Evolutionary conservation across 2,329 filamentous ascomycete species (phyloP), one percentile per base, ranked within the genome.

Genomic region (Fusarium miscanthi): DNA sequence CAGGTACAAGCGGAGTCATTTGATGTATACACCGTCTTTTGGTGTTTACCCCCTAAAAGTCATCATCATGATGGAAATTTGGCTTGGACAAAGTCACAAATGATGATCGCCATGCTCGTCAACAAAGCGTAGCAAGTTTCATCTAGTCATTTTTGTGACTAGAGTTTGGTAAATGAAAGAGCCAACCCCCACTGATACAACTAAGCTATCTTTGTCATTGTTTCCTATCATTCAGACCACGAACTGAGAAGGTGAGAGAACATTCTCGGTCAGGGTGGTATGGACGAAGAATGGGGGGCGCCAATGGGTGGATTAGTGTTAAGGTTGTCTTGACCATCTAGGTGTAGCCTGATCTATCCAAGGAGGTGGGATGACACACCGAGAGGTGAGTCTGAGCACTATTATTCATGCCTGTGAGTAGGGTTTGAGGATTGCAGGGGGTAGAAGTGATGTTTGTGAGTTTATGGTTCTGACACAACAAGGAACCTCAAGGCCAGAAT

Each of bases 291-390:
- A 56, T 53, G 33, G 40, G 68, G 70, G 69, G 66, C 14, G 40
- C 63, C 61, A 64, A 62, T 65, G 38, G 27, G 57, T 46, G 54
- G 72, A 58, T 46, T 66, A 66, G 64, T 63, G 66, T 70, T 61
- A 62, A 74, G 49, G 69, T 65, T 62, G 59, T 69, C 73, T 77
- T 76, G 72, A 71, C 66, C 70, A 72, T 74, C 56, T 59, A 42
- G 58, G 66, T 56, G 56, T 66, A 66, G 63, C 70, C 62, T 58
- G 45, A 25, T 46, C 41, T 69, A 42, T 54, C 61, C 65, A 66
- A 53, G 51, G 25, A 59, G 48, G 54, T 35, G 75, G 66, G 67
- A 76, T 74, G 69, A 9, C 48, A 70, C 69, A 72, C 69, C 69
- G 63, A 66, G 51, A 73, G 57, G 53, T 54, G 33, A 65, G 40